Evolutionary conservation across 805 yeast species (phyloP).

Genomic region (Wickerhamomyces kurtzmanii): DNA sequence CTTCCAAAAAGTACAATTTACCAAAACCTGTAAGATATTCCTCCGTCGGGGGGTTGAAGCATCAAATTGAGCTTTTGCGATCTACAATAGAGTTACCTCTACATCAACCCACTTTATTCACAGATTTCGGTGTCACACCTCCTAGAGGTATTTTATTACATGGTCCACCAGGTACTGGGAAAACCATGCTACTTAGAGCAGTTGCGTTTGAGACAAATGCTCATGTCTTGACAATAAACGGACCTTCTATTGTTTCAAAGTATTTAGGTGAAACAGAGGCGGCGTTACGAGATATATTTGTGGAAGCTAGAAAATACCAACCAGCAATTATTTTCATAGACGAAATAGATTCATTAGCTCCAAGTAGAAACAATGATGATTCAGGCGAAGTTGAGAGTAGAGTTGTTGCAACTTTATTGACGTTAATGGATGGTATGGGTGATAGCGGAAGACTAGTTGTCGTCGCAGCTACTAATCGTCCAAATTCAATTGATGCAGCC

Average conservation of each 20-base stretch:
- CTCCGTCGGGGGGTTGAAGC: slow-evolving; percentile 68
- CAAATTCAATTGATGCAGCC: slow-evolving; percentile 60
- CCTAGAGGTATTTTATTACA: slow-evolving; percentile 90
- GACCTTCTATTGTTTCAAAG: slow-evolving; percentile 87
- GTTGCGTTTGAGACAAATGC: slow-evolving; percentile 73
- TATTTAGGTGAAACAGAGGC: slow-evolving; percentile 92
- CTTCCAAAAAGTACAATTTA: slow-evolving; percentile 29
- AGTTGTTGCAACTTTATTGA: slow-evolving; percentile 80
- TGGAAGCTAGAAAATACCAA: slow-evolving; percentile 77
- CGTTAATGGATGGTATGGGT: slow-evolving; percentile 73
- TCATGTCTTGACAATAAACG: slow-evolving; percentile 78
- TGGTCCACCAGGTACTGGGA: slow-evolving; percentile 98
- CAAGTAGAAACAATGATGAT: slow-evolving; percentile 75
- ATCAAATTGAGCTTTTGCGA: slow-evolving; percentile 51
- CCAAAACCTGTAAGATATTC: slow-evolving; percentile 35
- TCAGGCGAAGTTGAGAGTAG: slow-evolving; percentile 86
- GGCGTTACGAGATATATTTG: slow-evolving; percentile 69
- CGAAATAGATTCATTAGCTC: slow-evolving; percentile 89
- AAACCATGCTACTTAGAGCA: slow-evolving; percentile 77
- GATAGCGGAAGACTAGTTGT: slow-evolving; percentile 54
- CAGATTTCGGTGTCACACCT: slow-evolving; percentile 82
- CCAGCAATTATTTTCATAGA: slow-evolving; percentile 87
- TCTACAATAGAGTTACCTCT: slow-evolving; percentile 75
- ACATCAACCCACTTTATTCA: slow-evolving; percentile 64
- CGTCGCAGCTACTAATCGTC: slow-evolving; percentile 68